Evolutionary conservation across 768 basidiomycete species (phyloP), one percentile per base, ranked within the genome.

Genomic region (Leccinum uliginosum): DNA sequence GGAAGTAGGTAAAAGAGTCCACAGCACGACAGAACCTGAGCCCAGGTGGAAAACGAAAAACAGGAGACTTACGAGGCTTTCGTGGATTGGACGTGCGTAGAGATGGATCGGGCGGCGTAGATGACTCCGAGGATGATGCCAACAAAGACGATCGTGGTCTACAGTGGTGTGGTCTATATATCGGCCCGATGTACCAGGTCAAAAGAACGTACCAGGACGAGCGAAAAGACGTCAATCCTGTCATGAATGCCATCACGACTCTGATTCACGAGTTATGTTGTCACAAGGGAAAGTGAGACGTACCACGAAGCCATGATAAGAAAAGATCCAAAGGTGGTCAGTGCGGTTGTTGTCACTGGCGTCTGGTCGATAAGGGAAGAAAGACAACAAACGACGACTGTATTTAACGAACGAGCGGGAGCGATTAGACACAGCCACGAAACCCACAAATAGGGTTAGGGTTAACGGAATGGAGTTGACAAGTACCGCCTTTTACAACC

Each of bases 1-100:
- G 34, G 6, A n/a, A 38, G 40, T 40, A n/a, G 17, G 8, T 8
- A 38, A 17, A 14, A 12, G 32, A 12, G 32, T 32, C 32, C 32
- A 32, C 32, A 32, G 17, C 17, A 6, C 8, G n/a, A 38, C 17
- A n/a, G 17, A 38, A 38, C 17, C 32, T 32, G 30, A 32, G 14
- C 32, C 32, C 11, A 32, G 12, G 30, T 32, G 30, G 32, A 5
- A 32, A 2, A 1, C 0, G 3, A 6, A 38, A 17, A n/a, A 38
- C 7, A 9, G 40, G n/a, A 40, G 19, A 78, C 82, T 59, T 63
- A 85, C 86, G 75, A 77, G 52, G 81, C 75, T 69, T 83, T 85
- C 0, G 83, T 82, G 1, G 78, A 74, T 53, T 78, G 68, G 23
- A 81, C 63, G 1, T 76, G 71, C 10, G 77, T 65, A 2, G 79